These are phyloP conservation scores for Prunella vulgaris DNA, from an alignment of 257 asterid genomes.

Conservation along the genomic window DNA sequence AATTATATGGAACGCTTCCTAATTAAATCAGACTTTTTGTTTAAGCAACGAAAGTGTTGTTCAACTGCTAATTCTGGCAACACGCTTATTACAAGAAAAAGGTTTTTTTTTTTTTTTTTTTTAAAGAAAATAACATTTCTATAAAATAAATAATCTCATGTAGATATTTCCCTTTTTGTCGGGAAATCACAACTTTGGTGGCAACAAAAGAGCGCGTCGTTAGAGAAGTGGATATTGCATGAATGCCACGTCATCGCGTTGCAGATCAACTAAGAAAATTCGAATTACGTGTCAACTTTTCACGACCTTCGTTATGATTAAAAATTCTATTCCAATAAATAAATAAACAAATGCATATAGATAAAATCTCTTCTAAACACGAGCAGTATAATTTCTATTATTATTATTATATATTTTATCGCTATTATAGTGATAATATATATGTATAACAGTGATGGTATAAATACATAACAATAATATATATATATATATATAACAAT, in stretches of 20 bases:
- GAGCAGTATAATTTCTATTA: too few species aligned
- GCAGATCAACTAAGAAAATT: conserved; percentile 10
- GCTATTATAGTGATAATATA: too few species aligned
- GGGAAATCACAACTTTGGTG: neutral
- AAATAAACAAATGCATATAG: too few species aligned
- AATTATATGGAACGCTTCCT: too few species aligned
- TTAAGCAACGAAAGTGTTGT: neutral
- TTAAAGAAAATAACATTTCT: neutral
- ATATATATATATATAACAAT: too few species aligned
- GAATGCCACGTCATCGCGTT: conserved; percentile 14
- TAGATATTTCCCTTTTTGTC: neutral
- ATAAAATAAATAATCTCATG: neutral
- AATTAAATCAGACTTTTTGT: too few species aligned
- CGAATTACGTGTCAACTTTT: neutral
- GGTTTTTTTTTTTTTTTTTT: neutral
- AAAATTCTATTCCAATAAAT: too few species aligned
- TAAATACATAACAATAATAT: too few species aligned
- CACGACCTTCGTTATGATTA: neutral
- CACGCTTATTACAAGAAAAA: neutral
- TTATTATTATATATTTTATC: too few species aligned
- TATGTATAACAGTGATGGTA: too few species aligned
- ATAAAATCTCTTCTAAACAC: too few species aligned
- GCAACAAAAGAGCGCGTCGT: conserved; percentile 18
- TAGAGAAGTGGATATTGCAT: conserved; percentile 22
- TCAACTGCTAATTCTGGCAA: neutral